Base-by-base conservation (phyloP, 1,284 basidiomycete genomes). In the Tilletia walkeri region DNA sequence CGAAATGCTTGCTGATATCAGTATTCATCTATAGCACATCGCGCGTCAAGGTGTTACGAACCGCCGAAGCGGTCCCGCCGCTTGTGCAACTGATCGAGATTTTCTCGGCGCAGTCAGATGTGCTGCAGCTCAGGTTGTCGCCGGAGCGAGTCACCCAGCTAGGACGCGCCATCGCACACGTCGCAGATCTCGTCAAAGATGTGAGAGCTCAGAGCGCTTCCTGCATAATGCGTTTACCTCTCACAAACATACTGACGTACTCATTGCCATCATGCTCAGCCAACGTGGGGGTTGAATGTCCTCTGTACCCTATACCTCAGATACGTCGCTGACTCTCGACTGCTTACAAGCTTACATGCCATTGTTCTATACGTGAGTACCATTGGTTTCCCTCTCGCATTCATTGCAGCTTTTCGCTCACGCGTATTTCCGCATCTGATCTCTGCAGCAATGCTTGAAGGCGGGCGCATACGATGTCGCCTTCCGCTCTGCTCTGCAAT, bases 21-120 rank as follows among this genome's bases (percentile, higher is more conserved):
- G 24, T 30, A 30, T 30, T 30, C 24, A 30, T 24, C 4, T 30
- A n/a, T 53, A 56, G 56, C 36, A 54, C 24, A 14, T 24, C 41
- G 24, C 50, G 47, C 18, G 14, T 49, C 20, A 61, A 36, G 36
- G 34, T 20, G 7, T 67, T 72, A 18, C 53, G 71, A 71, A 3
- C 66, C 68, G 61, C 67, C 66, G 1, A 70, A 66, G 7, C 70
- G 73, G 24, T 66, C 34, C 41, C 34, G 45, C 67, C 73, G 50
- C 54, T 68, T 16, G 53, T 66, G 39, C 49, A 20, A 6, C 61
- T 50, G 34, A 47, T 69, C 36, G 66, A 69, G 61, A 16, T 34
- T 2, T 39, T 69, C 41, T n/a, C 39, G 18, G 41, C 36, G 39
- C 30, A 49, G 41, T 9, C 67, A 20, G 12, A 53, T 45, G 39